phyloP scores from a whole-genome alignment of 139 green algal species.

The Parachlorella kessleri region DNA sequence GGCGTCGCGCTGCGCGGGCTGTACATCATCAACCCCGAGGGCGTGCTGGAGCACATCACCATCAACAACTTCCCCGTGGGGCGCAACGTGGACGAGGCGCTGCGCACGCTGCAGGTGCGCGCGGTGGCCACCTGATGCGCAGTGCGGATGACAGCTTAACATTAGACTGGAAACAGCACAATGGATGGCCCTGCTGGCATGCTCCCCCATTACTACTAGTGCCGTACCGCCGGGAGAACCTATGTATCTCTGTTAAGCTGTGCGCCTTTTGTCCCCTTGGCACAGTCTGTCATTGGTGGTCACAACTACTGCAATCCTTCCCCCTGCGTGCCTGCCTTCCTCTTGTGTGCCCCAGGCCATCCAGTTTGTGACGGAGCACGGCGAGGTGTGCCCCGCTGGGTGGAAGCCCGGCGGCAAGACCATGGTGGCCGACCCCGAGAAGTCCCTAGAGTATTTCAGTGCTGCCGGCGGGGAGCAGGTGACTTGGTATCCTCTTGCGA shows the following conservation, averaged over 20 bases:
- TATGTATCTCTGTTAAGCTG: no score
- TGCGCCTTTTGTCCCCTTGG: no score
- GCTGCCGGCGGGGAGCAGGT: conserved; percentile 6
- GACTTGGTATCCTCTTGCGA: no score
- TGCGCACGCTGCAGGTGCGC: conserved; percentile 79
- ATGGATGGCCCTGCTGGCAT: no score
- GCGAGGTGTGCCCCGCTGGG: conserved; percentile 82
- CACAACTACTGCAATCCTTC: not conserved
- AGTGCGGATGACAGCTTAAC: no score
- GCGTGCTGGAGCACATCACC: conserved; percentile 93
- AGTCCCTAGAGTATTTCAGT: conserved; percentile 81
- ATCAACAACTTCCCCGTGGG: conserved; percentile 98
- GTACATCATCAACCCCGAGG: conserved; percentile 91
- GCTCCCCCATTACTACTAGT: no score
- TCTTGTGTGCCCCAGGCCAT: conserved; percentile 91
- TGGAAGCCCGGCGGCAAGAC: conserved; percentile 94
- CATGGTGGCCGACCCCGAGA: conserved; percentile 87
- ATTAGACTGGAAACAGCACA: no score
- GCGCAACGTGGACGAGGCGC: conserved; percentile 95
- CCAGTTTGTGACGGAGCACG: conserved; percentile 87
- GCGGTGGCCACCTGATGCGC: no score
- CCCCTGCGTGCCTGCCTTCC: not conserved
- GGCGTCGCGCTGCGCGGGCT: conserved; percentile 85
- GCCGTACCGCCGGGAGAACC: no score
- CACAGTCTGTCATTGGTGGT: no score